Evolutionary conservation across 129 eudicot species (phyloP), one percentile per base, ranked within the genome.

Genomic region (sunflower (Helianthus annuus)): DNA sequence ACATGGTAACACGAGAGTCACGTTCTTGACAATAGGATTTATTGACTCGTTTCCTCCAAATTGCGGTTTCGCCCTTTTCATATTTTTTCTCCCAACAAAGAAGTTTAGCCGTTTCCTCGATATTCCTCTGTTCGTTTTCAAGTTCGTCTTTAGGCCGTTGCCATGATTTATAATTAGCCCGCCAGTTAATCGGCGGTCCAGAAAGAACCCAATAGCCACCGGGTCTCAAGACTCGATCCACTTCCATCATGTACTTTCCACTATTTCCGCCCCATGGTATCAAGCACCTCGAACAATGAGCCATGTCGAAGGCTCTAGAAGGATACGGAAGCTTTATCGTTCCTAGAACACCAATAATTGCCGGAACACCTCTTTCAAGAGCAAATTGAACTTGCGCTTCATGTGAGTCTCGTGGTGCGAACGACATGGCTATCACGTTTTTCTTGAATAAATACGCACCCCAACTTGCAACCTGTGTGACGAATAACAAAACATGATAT

Each of bases 361-460:
- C 88, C 10, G 82, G 87, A 15, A 83, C 86, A 16, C 86, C 86
- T 79, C 86, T 78, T 70, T 83, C 86, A 36, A 83, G 76, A 34
- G 86, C 86, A 83, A 83, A 83, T 8, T 83, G 86, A 49, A 83
- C 86, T 75, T 83, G 86, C 66, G 86, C 86, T 78, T 83, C 83
- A 64, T 83, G 86, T 6, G 86, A 83, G 52, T 84, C 88, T 69
- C 88, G 59, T 24, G 88, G 88, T 64, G 88, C 88, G 69, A 84
- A 84, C 6, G 85, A 84, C 88, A 84, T 84, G 10, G 88, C 83
- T 56, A 84, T 61, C 45, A 80, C 88, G 69, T 84, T 84, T 56
- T 55, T 80, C 65, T 84, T 80, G 68, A 80, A 84, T 19, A 80
- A 73, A 34, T 84, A 83, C 5, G 87, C 87, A 34, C 85, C 88